Evolutionary conservation across 495 filamentous ascomycete species (phyloP), one percentile per base, ranked within the genome.

Genomic region (Pseudotulostoma volvatum): DNA sequence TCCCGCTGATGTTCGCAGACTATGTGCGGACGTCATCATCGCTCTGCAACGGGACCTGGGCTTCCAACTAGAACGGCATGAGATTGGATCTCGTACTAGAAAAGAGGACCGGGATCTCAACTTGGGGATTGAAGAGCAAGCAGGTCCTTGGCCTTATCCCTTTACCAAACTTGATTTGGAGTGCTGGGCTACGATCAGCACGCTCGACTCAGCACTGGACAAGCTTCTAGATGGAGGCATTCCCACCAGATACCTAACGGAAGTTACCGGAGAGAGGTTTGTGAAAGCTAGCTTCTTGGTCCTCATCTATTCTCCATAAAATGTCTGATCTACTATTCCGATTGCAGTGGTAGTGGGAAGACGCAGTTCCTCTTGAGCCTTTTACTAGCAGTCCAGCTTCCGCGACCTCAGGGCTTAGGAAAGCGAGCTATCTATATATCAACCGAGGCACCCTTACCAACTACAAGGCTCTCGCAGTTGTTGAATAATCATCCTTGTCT

Each of bases 301-400:
- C 13, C 28, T 17, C 17, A 1, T 9, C 8, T 8, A 41, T n/a
- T n/a, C 9, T 36, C 16, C 38, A 11, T 9, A n/a, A 4, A 36
- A 25, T 43, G 25, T 34, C 33, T 14, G 18, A 39, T 5, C 30
- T 3, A 21, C 20, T 38, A 8, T 19, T 43, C 21, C 15, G 11
- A 15, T 18, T 40, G 1, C 48, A 79, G 84, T 57, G 90, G 86
- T 49, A 79, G 81, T 46, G 90, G 90, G 50, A 97, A 97, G 66
- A 95, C 92, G 11, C 92, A 97, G 56, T 77, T 95, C 59, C 81
- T 95, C 15, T 79, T 95, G 16, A 78, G 75, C 25, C 72, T 97
- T 18, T 76, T 87, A 28, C 72, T 94, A 20, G 69, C 85, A 9
- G 71, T 71, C 8, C 90, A 96, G 52, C 79, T 95, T 9, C 76